phyloP scores from a whole-genome alignment of 1,139 yeast species.

The Pichia sp. region DNA sequence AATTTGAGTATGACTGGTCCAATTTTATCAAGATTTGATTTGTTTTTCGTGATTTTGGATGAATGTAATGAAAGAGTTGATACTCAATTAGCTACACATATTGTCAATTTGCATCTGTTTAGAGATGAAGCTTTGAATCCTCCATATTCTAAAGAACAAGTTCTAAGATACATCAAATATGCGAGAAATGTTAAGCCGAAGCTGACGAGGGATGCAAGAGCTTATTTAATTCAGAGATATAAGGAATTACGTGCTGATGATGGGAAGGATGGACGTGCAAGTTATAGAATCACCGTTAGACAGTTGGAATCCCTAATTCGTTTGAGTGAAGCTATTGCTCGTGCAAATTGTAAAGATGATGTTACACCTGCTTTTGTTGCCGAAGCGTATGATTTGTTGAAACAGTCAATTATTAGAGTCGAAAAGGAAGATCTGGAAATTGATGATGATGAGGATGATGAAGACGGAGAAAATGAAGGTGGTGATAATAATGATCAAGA shows the following conservation, averaged over 20 bases:
- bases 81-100: conserved; percentile 84
- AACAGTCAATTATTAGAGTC: conserved; percentile 89
- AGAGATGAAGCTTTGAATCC: conserved; percentile 88
- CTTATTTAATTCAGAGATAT: conserved; percentile 69
- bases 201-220: conserved; percentile 77
- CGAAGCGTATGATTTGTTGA: conserved; percentile 85
- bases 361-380: conserved; percentile 84
- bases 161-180: conserved; percentile 81
- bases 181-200: conserved; percentile 92
- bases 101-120: conserved; percentile 87
- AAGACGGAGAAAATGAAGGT: conserved; percentile 23
- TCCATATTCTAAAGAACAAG: conserved; percentile 84
- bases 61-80: conserved; percentile 92
- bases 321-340: conserved; percentile 91
- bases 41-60: conserved; percentile 90
- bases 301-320: conserved; percentile 93
- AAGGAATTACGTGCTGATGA: conserved; percentile 87
- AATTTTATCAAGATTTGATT: conserved; percentile 95
- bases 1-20: conserved; percentile 98
- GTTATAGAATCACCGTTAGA: conserved; percentile 94
- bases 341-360: conserved; percentile 91
- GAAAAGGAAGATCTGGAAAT: conserved; percentile 91
- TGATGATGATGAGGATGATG: conserved; percentile 54
- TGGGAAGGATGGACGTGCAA: conserved; percentile 85
- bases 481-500: conserved; percentile 15